Percentiles rank a stretch among this genome's conserved stretches.
phyloP scores from a whole-genome alignment of 2,329 filamentous ascomycete species.

The Nannizziopsis arthrosporioides region DNA sequence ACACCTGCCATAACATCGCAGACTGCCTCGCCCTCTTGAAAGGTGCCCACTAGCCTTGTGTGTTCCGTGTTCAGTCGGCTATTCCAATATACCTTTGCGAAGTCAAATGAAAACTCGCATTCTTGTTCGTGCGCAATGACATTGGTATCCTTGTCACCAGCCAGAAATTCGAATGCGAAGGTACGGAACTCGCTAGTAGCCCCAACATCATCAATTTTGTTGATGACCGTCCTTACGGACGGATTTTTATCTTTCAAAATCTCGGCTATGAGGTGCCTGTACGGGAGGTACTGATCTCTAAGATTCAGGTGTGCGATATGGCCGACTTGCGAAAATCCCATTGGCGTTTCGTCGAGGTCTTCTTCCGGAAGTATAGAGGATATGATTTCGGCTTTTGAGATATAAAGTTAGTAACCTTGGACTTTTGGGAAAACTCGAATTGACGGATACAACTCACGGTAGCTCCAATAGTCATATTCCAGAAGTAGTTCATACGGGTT shows the following conservation, averaged over 20 bases:
- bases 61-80: conserved; percentile 83
- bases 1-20: conserved; percentile 97
- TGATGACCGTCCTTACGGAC: conserved; percentile 75
- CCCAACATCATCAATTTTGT: conserved; percentile 85
- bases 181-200: conserved; percentile 77
- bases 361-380: conserved; percentile 68
- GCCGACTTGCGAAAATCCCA: conserved; percentile 77
- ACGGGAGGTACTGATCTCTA: conserved; percentile 66
- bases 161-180: conserved; percentile 82
- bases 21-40: conserved; percentile 74
- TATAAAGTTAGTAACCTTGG: conserved; percentile 8
- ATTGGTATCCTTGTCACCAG: conserved; percentile 67
- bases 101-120: conserved; percentile 87
- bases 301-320: conserved; percentile 93
- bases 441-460: conserved; percentile 44
- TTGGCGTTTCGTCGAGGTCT: conserved; percentile 66
- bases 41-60: conserved; percentile 61
- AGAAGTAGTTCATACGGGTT: conserved; percentile 65
- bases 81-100: conserved; percentile 97
- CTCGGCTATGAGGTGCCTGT: conserved; percentile 74
- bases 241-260: conserved; percentile 85
- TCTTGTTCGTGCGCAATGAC: conserved; percentile 72
- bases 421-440: conserved; percentile 7
- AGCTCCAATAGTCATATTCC: conserved; percentile 77
- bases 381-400: conserved; percentile 63